A percentile compares a stretch with the other conserved stretches of the same genome.
Conservation (phyloP, 225 moss, liverwort and hornwort genomes). For the Polytrichum formosum region DNA sequence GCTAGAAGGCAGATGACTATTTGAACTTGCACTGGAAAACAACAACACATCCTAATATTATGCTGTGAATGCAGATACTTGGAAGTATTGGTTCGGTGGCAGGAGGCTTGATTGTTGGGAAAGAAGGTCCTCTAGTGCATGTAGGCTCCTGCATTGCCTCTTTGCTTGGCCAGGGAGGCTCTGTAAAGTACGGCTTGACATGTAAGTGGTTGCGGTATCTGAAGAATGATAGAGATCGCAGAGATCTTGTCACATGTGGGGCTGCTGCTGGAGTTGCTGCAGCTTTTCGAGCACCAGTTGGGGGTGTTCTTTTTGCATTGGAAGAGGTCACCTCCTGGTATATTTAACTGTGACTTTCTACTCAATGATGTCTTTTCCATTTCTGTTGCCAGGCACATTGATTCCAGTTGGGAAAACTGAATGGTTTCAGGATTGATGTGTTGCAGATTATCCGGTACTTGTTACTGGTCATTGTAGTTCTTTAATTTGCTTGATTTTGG, state of each 20-base stretch:
- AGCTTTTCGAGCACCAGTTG: conserved; percentile 93
- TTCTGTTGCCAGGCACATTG: too few relatives aligned
- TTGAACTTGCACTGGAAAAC: neutral
- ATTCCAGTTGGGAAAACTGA: too few relatives aligned
- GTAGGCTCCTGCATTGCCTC: conserved; percentile 88
- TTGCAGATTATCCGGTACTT: too few relatives aligned
- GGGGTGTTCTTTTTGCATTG: conserved; percentile 89
- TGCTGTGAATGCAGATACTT: conserved; percentile 55
- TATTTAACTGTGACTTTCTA: neutral
- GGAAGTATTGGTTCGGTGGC: conserved; percentile 84
- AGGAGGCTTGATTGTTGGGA: conserved; percentile 87
- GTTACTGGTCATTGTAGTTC: too few relatives aligned
- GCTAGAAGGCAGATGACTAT: too few relatives aligned
- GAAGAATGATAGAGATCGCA: conserved; percentile 93
- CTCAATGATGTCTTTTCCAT: neutral
- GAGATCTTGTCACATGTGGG: conserved; percentile 95
- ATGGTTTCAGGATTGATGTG: too few relatives aligned
- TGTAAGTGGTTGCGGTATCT: conserved; percentile 77
- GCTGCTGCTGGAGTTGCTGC: conserved; percentile 96
- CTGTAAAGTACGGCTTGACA: conserved; percentile 66
- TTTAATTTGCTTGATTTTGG: too few relatives aligned
- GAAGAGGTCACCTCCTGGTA: conserved; percentile 97
- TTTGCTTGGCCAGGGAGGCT: conserved; percentile 87
- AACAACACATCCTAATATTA: neutral
- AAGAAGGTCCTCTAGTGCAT: conserved; percentile 94